Base-by-base conservation (phyloP, 305 asterid genomes). In the Fraxinus sp. region DNA sequence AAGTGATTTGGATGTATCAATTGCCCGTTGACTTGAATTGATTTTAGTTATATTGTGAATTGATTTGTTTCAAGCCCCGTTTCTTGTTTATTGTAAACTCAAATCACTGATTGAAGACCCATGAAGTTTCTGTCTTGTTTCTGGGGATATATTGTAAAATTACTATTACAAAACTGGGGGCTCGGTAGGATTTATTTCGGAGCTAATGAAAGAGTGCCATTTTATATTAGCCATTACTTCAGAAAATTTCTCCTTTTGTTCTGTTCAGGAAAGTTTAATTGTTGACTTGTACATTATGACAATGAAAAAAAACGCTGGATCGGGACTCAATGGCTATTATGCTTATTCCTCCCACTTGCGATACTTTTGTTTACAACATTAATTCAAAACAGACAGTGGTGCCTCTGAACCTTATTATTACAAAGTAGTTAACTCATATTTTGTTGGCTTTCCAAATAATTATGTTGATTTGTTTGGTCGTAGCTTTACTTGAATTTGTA, bases 21-120 rank as follows among this genome's bases (percentile, higher is more conserved):
- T 80, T 84, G 85, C 64, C 20, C 79, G 87, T 86, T 87, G 90
- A 81, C 90, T 86, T 83, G 86, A 80, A 28, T 86, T 80, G 78
- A 14, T 72, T 74, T 46, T 68, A 49, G 33, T 37, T 83, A 0
- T 84, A 11, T 66, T 73, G 46, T 22, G 35, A 57, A 78, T 72
- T 82, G 35, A 71, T 32, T 6, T 33, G 43, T 32, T 32, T 71
- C 76, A 32, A 71, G 39, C 7, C 43, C 43, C 16, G 41, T 14
- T 71, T 71, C 43, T 32, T 33, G 11, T 30, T 71, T 71, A 71
- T 33, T 30, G 13, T 30, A 14, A 26, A 71, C 76, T 71, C 24
- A 71, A 71, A 71, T 71, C 76, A 32, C 76, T 2, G 43, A 71
- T 32, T 32, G 22, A 71, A 16, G 41, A 32, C 76, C 76, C 41